Base-by-base conservation (phyloP, 2,329 filamentous ascomycete species). In the Curvularia eragrostidis region DNA sequence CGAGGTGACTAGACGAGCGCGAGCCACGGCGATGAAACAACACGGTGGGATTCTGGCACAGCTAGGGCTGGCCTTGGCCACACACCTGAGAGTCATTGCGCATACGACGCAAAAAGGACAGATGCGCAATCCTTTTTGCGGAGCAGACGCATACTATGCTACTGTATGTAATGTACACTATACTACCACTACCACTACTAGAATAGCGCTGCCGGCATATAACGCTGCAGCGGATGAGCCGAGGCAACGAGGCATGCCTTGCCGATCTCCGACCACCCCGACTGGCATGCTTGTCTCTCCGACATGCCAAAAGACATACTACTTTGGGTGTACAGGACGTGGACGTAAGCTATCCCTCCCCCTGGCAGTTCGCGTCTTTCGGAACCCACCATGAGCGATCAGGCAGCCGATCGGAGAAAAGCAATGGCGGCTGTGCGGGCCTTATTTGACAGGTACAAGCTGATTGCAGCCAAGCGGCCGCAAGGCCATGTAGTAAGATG, bases 351-450 rank as follows among this genome's bases (percentile, higher is more conserved):
- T 12, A 18, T 51, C 5, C 15, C 7, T 9, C 30, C 24, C 46
- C 15, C 13, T 32, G 18, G 30, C n/a, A 10, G 19, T 32, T 36
- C n/a, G 15, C 10, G 15, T 32, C n/a, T 24, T 38, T 26, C 23
- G 36, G 19, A 13, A n/a, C 12, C 15, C 38, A 62, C 21, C 28
- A 77, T 74, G 73, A 63, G 58, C 28, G n/a, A 61, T 4, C 34
- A 44, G 5, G 63, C 66, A 47, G 69, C 61, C 48, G 69, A 64
- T 58, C 66, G 69, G 54, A 56, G 57, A 23, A 76, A 75, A 54
- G 75, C 75, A 56, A 76, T 75, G 60, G 64, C 65, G 18, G 75
- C 75, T 8, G 75, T 77, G 6, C 66, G 72, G 39, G 75, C 75
- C 47, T 69, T 75, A 62, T 77, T 77, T 52, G 74, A 76, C 34